Conservation (phyloP, 2,329 filamentous ascomycete genomes). For the Penicillium oxalicum region DNA sequence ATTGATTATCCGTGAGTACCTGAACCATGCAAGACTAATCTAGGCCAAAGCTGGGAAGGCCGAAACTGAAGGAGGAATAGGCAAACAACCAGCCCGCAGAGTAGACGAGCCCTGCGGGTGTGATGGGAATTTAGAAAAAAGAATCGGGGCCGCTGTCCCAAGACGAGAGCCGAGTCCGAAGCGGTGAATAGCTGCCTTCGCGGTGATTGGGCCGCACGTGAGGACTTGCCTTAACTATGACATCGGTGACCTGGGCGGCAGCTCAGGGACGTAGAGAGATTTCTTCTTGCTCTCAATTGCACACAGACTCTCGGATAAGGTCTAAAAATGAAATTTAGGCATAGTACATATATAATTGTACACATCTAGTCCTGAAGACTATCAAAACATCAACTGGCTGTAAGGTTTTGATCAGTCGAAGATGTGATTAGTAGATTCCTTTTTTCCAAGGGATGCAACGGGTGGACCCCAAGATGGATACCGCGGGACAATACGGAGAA, state of each 20-base stretch:
- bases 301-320: neutral
- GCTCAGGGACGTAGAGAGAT: neutral
- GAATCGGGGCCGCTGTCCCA: constrained; percentile 11
- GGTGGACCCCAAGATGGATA: constrained; percentile 19
- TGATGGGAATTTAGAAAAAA: constrained; percentile 18
- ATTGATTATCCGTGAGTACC: neutral
- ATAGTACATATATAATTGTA: no score
- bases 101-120: constrained; percentile 22
- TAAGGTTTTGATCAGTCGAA: neutral
- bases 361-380: no score
- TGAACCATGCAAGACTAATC: neutral
- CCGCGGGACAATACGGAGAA: constrained; percentile 21
- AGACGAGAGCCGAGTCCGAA: constrained; percentile 16
- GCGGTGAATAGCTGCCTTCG: constrained; percentile 11
- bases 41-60: neutral
- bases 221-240: constrained; percentile 18
- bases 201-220: constrained; percentile 18
- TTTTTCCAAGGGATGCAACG: constrained; percentile 3
- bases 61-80: constrained; percentile 8
- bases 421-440: constrained; percentile 19
- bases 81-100: constrained; percentile 17
- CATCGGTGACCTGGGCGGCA: constrained; percentile 9
- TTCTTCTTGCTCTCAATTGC: neutral
- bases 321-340: no score
- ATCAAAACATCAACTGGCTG: no score